Evolutionary conservation across 306 rosid genomes (phyloP), one percentile per base, ranked within the genome.

Genomic region (Lathyrus aphaca): DNA sequence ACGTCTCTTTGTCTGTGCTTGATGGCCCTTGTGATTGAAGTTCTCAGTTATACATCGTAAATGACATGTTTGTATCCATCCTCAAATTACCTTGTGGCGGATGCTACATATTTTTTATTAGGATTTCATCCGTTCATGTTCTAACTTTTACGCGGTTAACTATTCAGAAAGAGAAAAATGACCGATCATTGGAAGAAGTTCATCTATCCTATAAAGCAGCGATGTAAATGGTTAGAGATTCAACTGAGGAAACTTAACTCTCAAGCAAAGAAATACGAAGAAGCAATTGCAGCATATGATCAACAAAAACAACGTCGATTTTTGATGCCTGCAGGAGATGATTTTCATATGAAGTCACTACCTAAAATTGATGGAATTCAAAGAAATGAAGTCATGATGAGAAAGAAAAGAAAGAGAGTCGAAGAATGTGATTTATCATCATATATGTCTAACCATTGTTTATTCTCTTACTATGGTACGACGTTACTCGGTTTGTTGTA

Each of bases 381-480:
- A 54, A 74, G 77, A 71, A 63, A 79, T 58, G 84, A 78, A 79
- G 79, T 80, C 45, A 85, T 86, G 92, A 86, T 62, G 80, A 87
- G 97, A 84, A 88, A 81, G 83, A 94, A 86, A 86, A 84, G 99
- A 76, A 84, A 73, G 81, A 85, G 82, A 79, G 77, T 75, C 66
- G 99, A 91, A 56, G 80, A 79, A 16, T 73, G 27, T 75, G 86
- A 94, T 80, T 37, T 72, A 60, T 66, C 55, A 9, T 67, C 86
- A 10, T 88, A 87, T 58, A 57, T 86, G 79, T 78, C 84, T 15
- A 83, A 75, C 18, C 99, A 94, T 74, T 74, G 68, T 61, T 51
- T 94, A 67, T 88, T 94, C 80, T 88, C 98, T 63, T 94, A 87
- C 80, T 81, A 71, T 53, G 99, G 99, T 94, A 86, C 39, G 86